Conservation (phyloP, 306 rosid species). For the Medicago arabica region DNA sequence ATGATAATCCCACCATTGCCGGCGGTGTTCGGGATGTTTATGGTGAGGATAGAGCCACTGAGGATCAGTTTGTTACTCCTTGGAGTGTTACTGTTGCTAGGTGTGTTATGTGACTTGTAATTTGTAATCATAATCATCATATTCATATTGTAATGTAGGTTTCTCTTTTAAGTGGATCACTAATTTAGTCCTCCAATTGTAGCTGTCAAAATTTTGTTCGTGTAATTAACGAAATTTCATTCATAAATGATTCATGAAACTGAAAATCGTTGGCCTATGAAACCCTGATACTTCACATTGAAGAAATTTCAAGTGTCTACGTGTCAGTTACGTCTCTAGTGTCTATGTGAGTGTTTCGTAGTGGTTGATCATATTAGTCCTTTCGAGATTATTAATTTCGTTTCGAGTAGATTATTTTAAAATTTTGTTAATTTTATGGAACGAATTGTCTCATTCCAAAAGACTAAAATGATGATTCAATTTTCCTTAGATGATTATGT, state of each 20-base stretch:
- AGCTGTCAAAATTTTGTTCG: neutral
- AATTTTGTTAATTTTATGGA: neutral
- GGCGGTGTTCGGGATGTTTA: constrained; percentile 75
- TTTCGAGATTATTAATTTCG: neutral
- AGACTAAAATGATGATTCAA: neutral
- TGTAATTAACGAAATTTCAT: neutral
- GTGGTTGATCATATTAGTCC: neutral
- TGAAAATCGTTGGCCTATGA: neutral
- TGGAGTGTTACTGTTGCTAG: constrained; percentile 91
- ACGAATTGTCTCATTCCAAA: neutral
- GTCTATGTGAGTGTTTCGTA: neutral
- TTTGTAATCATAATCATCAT: neutral
- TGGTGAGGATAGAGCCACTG: constrained; percentile 75
- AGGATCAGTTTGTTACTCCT: constrained; percentile 81
- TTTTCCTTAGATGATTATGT: too few relatives aligned
- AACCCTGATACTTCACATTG: neutral
- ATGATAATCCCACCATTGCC: constrained; percentile 43
- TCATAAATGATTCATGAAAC: neutral
- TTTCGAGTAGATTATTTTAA: neutral
- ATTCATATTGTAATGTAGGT: neutral
- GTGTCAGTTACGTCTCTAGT: neutral
- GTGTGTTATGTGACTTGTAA: constrained; percentile 45
- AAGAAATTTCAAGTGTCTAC: neutral
- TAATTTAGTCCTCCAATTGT: neutral
- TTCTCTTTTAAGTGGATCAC: neutral